phyloP scores from a whole-genome alignment of 2,329 filamentous ascomycete genomes.

The Rutstroemia sydowiana region DNA sequence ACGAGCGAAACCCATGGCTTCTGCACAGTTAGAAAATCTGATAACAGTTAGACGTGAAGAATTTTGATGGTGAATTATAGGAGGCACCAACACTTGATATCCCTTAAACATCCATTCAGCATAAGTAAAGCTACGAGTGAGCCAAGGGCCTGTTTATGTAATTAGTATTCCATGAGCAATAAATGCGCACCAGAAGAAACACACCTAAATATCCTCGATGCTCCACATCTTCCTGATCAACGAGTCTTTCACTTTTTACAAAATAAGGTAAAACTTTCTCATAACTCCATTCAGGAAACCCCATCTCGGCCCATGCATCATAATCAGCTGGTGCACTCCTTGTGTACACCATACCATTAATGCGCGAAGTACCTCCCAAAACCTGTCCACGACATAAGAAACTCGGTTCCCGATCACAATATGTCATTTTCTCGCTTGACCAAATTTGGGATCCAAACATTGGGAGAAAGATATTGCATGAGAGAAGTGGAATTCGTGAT shows the following conservation, averaged over 20 bases:
- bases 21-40: background rate
- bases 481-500: background rate
- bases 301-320: conserved; percentile 38
- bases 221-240: background rate
- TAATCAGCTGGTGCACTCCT: conserved; percentile 34
- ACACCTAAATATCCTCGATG: background rate
- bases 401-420: background rate
- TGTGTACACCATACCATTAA: conserved; percentile 36
- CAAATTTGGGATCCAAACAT: background rate
- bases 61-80: background rate
- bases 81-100: background rate
- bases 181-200: too few relatives aligned
- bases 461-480: background rate
- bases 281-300: conserved; percentile 39
- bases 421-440: background rate
- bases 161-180: too few relatives aligned
- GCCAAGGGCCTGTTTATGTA: background rate
- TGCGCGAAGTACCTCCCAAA: conserved; percentile 33
- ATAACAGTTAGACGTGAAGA: too few relatives aligned
- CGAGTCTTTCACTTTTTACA: conserved; percentile 25
- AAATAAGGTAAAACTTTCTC: conserved; percentile 36
- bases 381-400: conserved; percentile 7
- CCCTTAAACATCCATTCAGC: background rate
- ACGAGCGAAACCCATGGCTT: conserved; percentile 1
- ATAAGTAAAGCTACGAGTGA: background rate